These are phyloP conservation scores for Linnemannia zychae DNA, from an alignment of 192 early-diverging fungal species.

Conservation along the genomic window DNA sequence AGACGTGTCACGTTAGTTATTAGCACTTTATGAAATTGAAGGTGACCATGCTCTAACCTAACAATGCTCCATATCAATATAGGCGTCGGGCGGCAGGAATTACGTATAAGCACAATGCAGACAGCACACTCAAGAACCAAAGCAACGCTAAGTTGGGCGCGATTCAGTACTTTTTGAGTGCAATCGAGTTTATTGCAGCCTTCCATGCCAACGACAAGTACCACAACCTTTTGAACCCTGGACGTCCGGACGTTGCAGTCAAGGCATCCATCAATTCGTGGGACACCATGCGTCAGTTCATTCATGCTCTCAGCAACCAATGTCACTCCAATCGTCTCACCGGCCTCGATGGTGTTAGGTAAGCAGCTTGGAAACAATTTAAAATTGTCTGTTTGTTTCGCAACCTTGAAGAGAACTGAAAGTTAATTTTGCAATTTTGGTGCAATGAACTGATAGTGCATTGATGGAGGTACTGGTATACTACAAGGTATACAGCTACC, in stretches of 20 bases:
- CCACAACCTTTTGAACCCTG: slow-evolving; percentile 37
- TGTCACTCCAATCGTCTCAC: slow-evolving; percentile 39
- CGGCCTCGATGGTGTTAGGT: slow-evolving; percentile 52
- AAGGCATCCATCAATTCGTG: slow-evolving; percentile 46
- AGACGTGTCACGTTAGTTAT: too few relatives aligned
- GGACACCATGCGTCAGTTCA: slow-evolving; percentile 58
- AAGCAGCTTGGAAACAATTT: neutral
- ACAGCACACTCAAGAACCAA: slow-evolving; percentile 35
- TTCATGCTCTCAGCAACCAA: slow-evolving; percentile 43
- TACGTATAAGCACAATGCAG: slow-evolving; percentile 39
- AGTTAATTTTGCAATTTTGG: neutral
- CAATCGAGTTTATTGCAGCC: slow-evolving; percentile 50
- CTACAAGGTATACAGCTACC: slow-evolving; percentile 44
- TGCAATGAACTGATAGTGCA: slow-evolving; percentile 11
- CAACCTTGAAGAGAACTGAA: neutral
- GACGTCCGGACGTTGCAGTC: slow-evolving; percentile 35
- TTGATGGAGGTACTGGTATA: slow-evolving; percentile 48
- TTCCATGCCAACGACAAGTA: slow-evolving; percentile 56
- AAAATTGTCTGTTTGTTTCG: neutral
- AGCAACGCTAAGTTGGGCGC: slow-evolving; percentile 34
- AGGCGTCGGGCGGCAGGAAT: slow-evolving; percentile 41
- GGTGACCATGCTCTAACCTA: neutral
- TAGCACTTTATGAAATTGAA: too few relatives aligned
- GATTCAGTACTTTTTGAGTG: slow-evolving; percentile 47
- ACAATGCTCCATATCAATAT: neutral